phyloP scores from a whole-genome alignment of 441 rosid species.

The Kokia cookei region DNA sequence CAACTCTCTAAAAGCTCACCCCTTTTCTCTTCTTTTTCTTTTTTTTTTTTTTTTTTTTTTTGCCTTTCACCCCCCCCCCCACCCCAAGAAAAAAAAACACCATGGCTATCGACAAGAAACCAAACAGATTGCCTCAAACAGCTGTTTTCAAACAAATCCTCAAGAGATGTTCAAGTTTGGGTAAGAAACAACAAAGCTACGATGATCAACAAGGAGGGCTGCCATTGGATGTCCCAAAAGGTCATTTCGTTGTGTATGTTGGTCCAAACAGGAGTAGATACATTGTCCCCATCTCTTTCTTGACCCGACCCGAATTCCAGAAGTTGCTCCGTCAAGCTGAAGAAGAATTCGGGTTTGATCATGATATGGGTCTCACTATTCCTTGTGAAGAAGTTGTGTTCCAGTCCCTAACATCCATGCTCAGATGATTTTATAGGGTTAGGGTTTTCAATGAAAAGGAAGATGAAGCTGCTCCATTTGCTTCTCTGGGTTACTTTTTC shows the following conservation, averaged over 20 bases:
- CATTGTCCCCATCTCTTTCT: constrained; percentile 50
- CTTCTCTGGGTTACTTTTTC: constrained; percentile 34
- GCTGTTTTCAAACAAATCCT: constrained; percentile 62
- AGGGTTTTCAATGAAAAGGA: neutral
- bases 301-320: constrained; percentile 62
- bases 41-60: neutral
- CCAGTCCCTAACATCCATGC: constrained; percentile 54
- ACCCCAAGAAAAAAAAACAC: neutral
- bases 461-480: constrained; percentile 54
- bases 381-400: constrained; percentile 65
- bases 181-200: constrained; percentile 49
- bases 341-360: constrained; percentile 68
- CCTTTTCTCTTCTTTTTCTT: no score
- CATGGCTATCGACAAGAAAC: constrained; percentile 48
- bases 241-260: constrained; percentile 65
- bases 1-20: neutral
- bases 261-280: constrained; percentile 54
- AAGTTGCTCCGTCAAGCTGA: constrained; percentile 59
- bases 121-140: constrained; percentile 47
- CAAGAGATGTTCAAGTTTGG: constrained; percentile 58
- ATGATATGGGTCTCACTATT: constrained; percentile 67
- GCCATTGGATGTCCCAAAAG: constrained; percentile 60
- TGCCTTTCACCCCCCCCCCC: neutral
- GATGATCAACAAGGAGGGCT: constrained; percentile 28
- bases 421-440: constrained; percentile 25